phyloP scores from a whole-genome alignment of 768 basidiomycete genomes.

The Tremella fuciformis region DNA sequence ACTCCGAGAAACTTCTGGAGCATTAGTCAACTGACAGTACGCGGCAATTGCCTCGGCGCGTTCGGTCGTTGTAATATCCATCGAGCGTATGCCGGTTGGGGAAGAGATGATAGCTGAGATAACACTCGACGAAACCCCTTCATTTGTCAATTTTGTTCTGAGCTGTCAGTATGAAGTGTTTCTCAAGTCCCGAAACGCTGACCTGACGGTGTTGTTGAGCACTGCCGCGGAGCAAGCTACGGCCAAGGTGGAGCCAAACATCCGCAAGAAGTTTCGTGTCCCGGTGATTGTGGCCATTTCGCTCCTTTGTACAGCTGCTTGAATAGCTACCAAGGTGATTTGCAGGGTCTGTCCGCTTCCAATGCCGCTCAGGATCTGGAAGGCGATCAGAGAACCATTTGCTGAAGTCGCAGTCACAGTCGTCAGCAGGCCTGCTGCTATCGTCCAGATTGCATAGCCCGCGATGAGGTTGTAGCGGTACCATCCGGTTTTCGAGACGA shows the following conservation, averaged over 20 bases:
- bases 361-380: slow-evolving; percentile 61
- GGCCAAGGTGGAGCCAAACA: slow-evolving; percentile 69
- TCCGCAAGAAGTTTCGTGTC: slow-evolving; percentile 59
- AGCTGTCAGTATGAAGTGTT: no score
- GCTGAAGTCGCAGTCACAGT: slow-evolving; percentile 59
- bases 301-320: slow-evolving; percentile 66
- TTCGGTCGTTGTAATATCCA: no score
- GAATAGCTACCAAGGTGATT: slow-evolving; percentile 57
- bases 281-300: slow-evolving; percentile 74
- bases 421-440: slow-evolving; percentile 69
- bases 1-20: no score
- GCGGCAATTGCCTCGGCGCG: no score
- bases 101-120: no score
- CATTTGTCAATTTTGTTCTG: no score
- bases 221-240: slow-evolving; percentile 55
- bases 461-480: slow-evolving; percentile 62
- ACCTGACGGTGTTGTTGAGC: slow-evolving; percentile 30
- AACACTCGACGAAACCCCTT: no score
- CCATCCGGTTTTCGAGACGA: slow-evolving; percentile 64
- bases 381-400: slow-evolving; percentile 60
- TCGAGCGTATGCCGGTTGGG: no score
- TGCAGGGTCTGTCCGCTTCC: slow-evolving; percentile 61
- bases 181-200: no score
- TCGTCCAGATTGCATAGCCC: slow-evolving; percentile 67
- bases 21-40: no score